Evolutionary conservation across 352 stramenopile genomes (phyloP), one percentile per base, ranked within the genome.

Genomic region (Pythium phragmiticola): DNA sequence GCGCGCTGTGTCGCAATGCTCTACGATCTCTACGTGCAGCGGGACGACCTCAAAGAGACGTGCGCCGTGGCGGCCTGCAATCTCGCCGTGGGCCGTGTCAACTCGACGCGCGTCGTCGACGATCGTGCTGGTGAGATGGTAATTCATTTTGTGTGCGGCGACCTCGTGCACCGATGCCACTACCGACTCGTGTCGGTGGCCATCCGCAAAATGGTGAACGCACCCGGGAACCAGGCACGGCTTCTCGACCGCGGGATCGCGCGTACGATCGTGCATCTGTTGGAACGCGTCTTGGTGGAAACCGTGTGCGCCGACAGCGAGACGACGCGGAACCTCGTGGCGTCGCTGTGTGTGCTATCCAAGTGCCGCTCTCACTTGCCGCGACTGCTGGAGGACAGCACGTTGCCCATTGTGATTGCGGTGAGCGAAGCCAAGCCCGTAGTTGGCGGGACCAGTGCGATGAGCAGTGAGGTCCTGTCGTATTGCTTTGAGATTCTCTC

Each of bases 401-500:
- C 86, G 9, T 60, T 93, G 34, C 63, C 79, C 2, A 78, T 72
- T 21, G 67, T 90, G 11, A 72, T 90, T 7, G 56, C 59, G 13
- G 63, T 93, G 26, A 78, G 75, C 30, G 82, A 90, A 7, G 52
- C 59, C 1, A 74, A 72, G 45, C 7, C 19, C 1, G 19, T 60
- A 0, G 51, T 57, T 0, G 50, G 55, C 3, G 43, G 37, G 0
- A 58, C 13, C 28, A 62, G 36, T 36, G 51, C 36, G 8, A 23
- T 62, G 33, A 53, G 43, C 19, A 19, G 13, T 9, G 74, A 84
- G 36, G 65, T 89, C 11, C 61, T 81, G 0, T 63, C 19, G n/a
- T 72, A 75, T 43, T 91, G 79, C 66, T 93, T 93, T 56, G 80
- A 89, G 58, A 75, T 93, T 19, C 74, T 92, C 33, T 89, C 84